phyloP scores from a whole-genome alignment of 2,329 filamentous ascomycete genomes.

The Exophiala viscosa region DNA sequence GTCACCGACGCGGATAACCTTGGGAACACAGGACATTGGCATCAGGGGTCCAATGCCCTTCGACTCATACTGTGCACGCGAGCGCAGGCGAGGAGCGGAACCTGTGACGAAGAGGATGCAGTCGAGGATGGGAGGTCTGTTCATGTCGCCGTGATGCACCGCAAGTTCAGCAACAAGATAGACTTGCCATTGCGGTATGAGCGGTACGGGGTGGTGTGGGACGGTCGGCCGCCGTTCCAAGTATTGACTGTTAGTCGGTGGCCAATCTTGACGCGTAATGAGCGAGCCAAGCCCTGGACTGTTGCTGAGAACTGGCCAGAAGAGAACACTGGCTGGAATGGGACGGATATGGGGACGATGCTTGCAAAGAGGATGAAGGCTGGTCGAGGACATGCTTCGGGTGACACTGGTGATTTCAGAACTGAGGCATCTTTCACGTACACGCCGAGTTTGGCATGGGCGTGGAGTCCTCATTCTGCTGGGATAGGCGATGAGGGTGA shows the following conservation, averaged over 20 bases:
- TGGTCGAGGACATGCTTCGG: background rate
- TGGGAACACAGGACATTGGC: conserved; percentile 33
- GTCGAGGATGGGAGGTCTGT: conserved; percentile 25
- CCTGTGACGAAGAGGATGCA: conserved; percentile 19
- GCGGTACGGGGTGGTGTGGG: conserved; percentile 38
- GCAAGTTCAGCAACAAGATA: conserved; percentile 36
- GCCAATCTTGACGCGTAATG: conserved; percentile 37
- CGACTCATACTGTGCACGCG: conserved; percentile 37
- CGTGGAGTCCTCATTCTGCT: conserved; percentile 28
- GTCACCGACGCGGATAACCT: conserved; percentile 18
- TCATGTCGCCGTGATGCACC: conserved; percentile 37
- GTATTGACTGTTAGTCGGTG: conserved; percentile 36
- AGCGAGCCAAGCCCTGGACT: conserved; percentile 36
- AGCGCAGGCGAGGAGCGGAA: conserved; percentile 5
- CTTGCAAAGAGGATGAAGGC: conserved; percentile 1
- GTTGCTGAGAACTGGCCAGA: conserved; percentile 36
- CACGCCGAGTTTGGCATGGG: conserved; percentile 39
- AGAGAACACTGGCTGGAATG: conserved; percentile 8
- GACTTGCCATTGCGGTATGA: conserved; percentile 38
- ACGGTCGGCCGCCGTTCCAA: conserved; percentile 34
- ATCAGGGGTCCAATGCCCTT: conserved; percentile 39
- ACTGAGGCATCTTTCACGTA: conserved; percentile 38
- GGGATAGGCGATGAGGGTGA: conserved; percentile 9
- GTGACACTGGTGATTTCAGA: conserved; percentile 15
- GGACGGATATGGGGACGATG: background rate